phyloP scores from a whole-genome alignment of 2,329 filamentous ascomycete species.

The Microdochium trichocladiopsis region DNA sequence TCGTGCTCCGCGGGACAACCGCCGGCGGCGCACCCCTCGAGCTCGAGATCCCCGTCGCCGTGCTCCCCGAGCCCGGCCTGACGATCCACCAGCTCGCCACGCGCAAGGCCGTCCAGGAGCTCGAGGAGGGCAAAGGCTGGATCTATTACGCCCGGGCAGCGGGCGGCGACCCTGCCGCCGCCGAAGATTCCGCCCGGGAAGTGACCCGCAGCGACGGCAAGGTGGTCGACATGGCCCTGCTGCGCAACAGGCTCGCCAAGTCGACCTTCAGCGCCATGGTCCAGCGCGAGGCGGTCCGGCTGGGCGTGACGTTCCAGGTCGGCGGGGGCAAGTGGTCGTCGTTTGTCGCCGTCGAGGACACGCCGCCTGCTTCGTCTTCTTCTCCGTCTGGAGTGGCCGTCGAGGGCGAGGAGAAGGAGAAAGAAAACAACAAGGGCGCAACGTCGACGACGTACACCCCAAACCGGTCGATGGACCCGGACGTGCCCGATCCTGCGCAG shows the following conservation, averaged over 20 bases:
- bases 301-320: slow-evolving; percentile 61
- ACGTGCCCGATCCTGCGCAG: too few species aligned
- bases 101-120: slow-evolving; percentile 58
- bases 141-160: slow-evolving; percentile 41
- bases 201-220: too few species aligned
- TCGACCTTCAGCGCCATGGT: slow-evolving; percentile 50
- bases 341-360: slow-evolving; percentile 59
- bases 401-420: too few species aligned
- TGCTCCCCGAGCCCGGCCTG: slow-evolving; percentile 33
- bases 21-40: slow-evolving; percentile 46
- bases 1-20: slow-evolving; percentile 52
- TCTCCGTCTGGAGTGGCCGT: too few species aligned
- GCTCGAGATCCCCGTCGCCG: slow-evolving; percentile 56
- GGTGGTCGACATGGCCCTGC: too few species aligned
- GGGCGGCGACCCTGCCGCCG: slow-evolving; percentile 33
- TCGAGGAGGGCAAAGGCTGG: slow-evolving; percentile 67
- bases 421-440: too few species aligned
- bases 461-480: too few species aligned
- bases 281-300: slow-evolving; percentile 56
- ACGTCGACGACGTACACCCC: too few species aligned
- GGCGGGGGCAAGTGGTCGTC: slow-evolving; percentile 60
- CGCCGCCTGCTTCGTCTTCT: too few species aligned
- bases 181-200: too few species aligned
- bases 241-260: slow-evolving; percentile 31
- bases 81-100: slow-evolving; percentile 67